Evolutionary conservation across 2,329 filamentous ascomycete species (phyloP), one percentile per base, ranked within the genome.

Genomic region (Pseudogymnoascus sp.): DNA sequence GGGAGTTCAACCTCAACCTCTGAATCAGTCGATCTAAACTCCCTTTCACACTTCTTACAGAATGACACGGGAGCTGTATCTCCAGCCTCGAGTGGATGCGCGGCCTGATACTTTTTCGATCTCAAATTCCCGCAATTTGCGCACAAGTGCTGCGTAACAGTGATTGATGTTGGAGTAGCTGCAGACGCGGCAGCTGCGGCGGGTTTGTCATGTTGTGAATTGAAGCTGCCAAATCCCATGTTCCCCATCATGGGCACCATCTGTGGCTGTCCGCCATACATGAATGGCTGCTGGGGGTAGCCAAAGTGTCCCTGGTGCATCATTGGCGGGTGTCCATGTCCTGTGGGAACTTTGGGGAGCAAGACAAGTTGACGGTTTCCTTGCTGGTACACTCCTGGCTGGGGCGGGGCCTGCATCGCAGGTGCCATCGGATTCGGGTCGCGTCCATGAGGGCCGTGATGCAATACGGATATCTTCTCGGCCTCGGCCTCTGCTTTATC

Each of bases 91-190:
- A 58, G 57, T 18, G 57, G 57, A 36, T 58, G 33, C 7, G 20
- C 57, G 12, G 57, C 57, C 20, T 58, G 57, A 28, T 25, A 58
- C 25, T 58, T 58, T 11, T 15, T 58, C 14, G 35, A 37, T 58
- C 57, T 58, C 33, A 58, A 38, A 35, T 37, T 58, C 11, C 57
- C 57, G 18, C 57, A 58, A 39, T 58, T 58, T 22, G 57, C 57
- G 35, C 57, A 58, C 35, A 58, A 15, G 18, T 58, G 57, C n/a
- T 35, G 18, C 35, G 37, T 58, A 38, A 58, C 35, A 15, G 57
- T 39, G 18, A 58, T 58, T 11, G 35, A 37, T 5, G 57, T 58
- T 38, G 57, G 57, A 18, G 18, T n/a, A 15, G n/a, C 35, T 9
- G 22, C 36, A 38, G 57, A 18, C n/a, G 15, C 18, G 2, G 25